Evolutionary conservation across 2,329 filamentous ascomycete genomes (phyloP), one percentile per base, ranked within the genome.

Genomic region (Chalaropsis ovoidea): DNA sequence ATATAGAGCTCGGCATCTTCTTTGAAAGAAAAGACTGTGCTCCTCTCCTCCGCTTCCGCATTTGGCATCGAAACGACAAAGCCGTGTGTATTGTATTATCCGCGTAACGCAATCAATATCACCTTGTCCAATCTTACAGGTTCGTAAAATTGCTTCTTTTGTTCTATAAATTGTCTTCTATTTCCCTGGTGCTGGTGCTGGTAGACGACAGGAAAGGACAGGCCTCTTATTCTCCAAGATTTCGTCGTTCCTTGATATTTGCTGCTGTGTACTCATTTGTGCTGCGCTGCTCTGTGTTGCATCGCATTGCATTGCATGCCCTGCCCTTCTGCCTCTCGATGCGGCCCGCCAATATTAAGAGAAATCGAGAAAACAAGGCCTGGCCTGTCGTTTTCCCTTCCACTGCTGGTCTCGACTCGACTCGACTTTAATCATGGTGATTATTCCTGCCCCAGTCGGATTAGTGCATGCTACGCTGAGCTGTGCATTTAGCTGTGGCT

Each of bases 401-500:
- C 17, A 24, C 10, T 41, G 35, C 47, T 56, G 52, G 27, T 43
- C 52, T 56, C 49, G 22, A 54, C 49, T 54, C 49, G 49, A 54
- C 24, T 54, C 24, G 52, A 56, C 52, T 56, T 35, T 56, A 56
- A 56, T 56, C 52, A 31, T 42, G 39, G 47, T 60, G 31, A 54
- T 58, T 64, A 41, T 54, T 64, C 47, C 24, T 56, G 49, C 47
- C 62, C 39, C 27, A 27, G 47, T 64, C 13, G 62, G 62, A 22
- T 52, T 61, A 49, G 64, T 52, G 42, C 24, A 61, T 47, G 31
- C 52, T 56, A 56, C 52, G 52, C 22, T 56, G 52, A 56, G 52
- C 52, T 56, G 52, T 56, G 52, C 52, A 56, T 56, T 56, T 56
- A 56, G 54, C 39, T 65, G 52, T 43, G 61, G 60, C 45, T 66